Evolutionary conservation across 2,329 filamentous ascomycete species (phyloP).

Genomic region (Talaromyces islandicus): DNA sequence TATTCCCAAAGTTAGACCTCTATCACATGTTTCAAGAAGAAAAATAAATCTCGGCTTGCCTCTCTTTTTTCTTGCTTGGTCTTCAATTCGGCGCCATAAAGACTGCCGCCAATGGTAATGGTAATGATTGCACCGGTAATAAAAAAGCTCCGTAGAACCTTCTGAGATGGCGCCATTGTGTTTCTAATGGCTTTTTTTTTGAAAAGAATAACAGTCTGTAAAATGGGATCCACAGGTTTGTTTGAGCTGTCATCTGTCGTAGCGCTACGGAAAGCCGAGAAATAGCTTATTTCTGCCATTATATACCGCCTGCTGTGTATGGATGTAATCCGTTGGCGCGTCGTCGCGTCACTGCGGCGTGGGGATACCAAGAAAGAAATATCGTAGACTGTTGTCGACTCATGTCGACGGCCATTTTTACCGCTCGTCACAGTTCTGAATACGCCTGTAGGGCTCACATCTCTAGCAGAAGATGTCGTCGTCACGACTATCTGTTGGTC

Average conservation of each 20-base stretch:
- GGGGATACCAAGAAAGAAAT: background rate
- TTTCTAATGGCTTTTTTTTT: background rate
- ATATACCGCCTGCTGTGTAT: conserved; percentile 1
- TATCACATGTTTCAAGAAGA: background rate
- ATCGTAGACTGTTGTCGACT: background rate
- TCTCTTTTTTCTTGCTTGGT: conserved; percentile 46
- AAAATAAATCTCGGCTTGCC: conserved; percentile 31
- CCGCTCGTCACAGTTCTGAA: background rate
- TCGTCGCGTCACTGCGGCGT: conserved; percentile 8
- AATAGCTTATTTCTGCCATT: conserved; percentile 14
- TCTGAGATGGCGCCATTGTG: conserved; percentile 16
- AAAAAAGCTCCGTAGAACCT: conserved; percentile 44
- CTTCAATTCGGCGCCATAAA: conserved; percentile 57
- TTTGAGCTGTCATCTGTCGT: background rate
- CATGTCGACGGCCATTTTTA: background rate
- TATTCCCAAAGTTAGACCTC: background rate
- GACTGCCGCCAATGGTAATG: conserved; percentile 52
- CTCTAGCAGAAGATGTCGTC: background rate
- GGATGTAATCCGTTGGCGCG: background rate
- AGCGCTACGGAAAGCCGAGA: background rate
- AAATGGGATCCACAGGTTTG: background rate
- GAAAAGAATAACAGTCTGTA: background rate
- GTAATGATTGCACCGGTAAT: conserved; percentile 51
- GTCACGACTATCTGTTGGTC: background rate
- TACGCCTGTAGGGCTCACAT: background rate